These are phyloP conservation scores for Eragrostis nindensis DNA, from an alignment of 176 grass and related monocot species.

Conservation along the genomic window DNA sequence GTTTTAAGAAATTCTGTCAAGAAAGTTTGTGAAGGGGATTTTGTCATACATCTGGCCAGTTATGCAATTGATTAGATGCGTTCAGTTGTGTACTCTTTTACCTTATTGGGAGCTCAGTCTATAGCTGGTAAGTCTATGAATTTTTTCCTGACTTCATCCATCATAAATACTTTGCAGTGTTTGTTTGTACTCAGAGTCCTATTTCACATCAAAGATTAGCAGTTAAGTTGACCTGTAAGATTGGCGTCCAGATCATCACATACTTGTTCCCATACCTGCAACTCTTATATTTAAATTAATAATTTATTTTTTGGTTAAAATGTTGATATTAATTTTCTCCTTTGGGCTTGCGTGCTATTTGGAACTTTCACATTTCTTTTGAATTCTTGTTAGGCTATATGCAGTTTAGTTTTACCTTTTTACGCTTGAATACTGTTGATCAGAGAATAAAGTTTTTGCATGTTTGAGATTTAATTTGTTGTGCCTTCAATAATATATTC, in stretches of 20 bases:
- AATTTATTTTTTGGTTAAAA: neutral
- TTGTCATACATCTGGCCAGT: constrained; percentile 4
- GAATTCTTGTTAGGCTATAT: constrained; percentile 21
- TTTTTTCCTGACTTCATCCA: neutral
- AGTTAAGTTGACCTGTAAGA: neutral
- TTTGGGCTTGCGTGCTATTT: constrained; percentile 2
- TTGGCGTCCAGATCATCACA: constrained; percentile 6
- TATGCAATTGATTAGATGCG: neutral
- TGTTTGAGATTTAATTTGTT: constrained; percentile 22
- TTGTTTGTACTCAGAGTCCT: too few relatives aligned
- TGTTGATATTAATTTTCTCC: neutral
- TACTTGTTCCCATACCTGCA: neutral
- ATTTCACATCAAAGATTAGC: too few relatives aligned
- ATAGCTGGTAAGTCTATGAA: neutral
- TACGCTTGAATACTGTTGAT: constrained; percentile 1
- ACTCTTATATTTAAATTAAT: neutral
- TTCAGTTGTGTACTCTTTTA: neutral
- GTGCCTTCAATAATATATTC: neutral
- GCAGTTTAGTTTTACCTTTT: neutral
- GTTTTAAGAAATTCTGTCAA: constrained; percentile 15
- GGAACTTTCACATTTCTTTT: constrained; percentile 7
- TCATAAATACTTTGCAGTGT: too few relatives aligned
- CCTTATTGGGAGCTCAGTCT: neutral
- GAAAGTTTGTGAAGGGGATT: neutral
- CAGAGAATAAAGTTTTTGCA: neutral